These are phyloP conservation scores for Phytophthora hybrid DNA, from an alignment of 352 stramenopile species.

Conservation along the genomic window DNA sequence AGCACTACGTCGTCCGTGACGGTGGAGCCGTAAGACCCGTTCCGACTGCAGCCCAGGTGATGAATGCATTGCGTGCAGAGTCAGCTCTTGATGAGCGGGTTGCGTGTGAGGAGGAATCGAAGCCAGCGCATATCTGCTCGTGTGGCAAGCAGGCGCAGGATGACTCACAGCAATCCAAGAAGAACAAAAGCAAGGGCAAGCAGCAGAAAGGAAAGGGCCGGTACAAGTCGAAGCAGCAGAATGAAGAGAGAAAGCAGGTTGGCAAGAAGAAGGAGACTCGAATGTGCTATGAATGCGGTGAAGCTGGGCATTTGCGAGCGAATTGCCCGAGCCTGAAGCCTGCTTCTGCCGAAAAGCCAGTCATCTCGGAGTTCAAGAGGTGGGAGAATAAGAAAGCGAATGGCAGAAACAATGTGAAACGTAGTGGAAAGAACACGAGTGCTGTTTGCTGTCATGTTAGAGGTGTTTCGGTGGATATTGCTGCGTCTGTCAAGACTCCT, in stretches of 20 bases:
- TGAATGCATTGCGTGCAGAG: not conserved
- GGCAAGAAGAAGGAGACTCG: slow-evolving; percentile 2
- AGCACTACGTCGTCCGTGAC: slow-evolving; percentile 26
- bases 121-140: slow-evolving; percentile 4
- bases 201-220: not conserved
- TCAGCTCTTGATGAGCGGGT: slow-evolving; percentile 15
- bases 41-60: slow-evolving; percentile 5
- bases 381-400: slow-evolving; percentile 15
- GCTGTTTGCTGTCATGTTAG: slow-evolving; percentile 6
- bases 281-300: slow-evolving; percentile 6
- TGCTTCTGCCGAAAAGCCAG: slow-evolving; percentile 4
- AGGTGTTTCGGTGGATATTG: not conserved
- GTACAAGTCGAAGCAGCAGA: not conserved
- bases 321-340: slow-evolving; percentile 8
- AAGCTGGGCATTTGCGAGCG: slow-evolving; percentile 12
- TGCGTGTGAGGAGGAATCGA: slow-evolving; percentile 2
- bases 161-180: not conserved
- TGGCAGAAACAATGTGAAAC: not conserved
- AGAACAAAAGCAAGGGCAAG: slow-evolving; percentile 22
- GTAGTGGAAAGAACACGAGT: not conserved
- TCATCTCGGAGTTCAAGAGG: slow-evolving; percentile 11
- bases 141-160: slow-evolving; percentile 9
- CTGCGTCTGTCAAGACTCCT: slow-evolving; percentile 1
- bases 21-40: not conserved
- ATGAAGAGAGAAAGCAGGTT: not conserved